These are phyloP conservation scores for Skeletonema grethae DNA, from an alignment of 108 stramenopile species.

Conservation along the genomic window DNA sequence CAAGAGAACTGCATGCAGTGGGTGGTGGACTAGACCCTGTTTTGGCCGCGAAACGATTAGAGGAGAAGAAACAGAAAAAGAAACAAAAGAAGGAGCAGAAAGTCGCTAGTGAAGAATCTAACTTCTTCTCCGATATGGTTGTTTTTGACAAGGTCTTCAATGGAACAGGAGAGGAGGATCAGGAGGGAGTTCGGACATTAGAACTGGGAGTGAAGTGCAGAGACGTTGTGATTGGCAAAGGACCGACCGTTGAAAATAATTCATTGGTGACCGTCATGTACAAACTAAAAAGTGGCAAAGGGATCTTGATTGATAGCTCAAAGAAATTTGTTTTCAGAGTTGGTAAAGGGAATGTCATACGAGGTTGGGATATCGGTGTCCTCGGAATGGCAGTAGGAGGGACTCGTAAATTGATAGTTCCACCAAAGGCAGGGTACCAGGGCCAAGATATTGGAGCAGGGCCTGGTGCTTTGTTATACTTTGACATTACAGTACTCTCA, in stretches of 20 bases:
- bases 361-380: slow-evolving; percentile 79
- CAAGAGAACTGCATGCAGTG: slow-evolving; percentile 7
- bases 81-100: slow-evolving; percentile 10
- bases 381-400: slow-evolving; percentile 79
- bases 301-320: slow-evolving; percentile 50
- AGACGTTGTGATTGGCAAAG: slow-evolving; percentile 50
- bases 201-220: slow-evolving; percentile 48
- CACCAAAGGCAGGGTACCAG: slow-evolving; percentile 75
- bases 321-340: slow-evolving; percentile 51
- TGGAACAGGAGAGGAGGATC: background rate
- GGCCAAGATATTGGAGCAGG: slow-evolving; percentile 58
- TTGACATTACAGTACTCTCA: slow-evolving; percentile 51
- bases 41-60: slow-evolving; percentile 6
- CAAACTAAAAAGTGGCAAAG: slow-evolving; percentile 26
- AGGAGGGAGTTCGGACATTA: slow-evolving; percentile 19
- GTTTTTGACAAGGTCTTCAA: slow-evolving; percentile 14
- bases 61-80: background rate
- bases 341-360: slow-evolving; percentile 61
- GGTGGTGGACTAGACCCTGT: background rate
- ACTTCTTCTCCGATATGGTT: slow-evolving; percentile 2
- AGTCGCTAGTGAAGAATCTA: slow-evolving; percentile 11
- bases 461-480: slow-evolving; percentile 48
- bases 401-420: slow-evolving; percentile 65
- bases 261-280: slow-evolving; percentile 43
- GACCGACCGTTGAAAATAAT: slow-evolving; percentile 32